Evolutionary conservation across 768 basidiomycete genomes (phyloP), one percentile per base, ranked within the genome.

Genomic region (Lactarius hatsudake): DNA sequence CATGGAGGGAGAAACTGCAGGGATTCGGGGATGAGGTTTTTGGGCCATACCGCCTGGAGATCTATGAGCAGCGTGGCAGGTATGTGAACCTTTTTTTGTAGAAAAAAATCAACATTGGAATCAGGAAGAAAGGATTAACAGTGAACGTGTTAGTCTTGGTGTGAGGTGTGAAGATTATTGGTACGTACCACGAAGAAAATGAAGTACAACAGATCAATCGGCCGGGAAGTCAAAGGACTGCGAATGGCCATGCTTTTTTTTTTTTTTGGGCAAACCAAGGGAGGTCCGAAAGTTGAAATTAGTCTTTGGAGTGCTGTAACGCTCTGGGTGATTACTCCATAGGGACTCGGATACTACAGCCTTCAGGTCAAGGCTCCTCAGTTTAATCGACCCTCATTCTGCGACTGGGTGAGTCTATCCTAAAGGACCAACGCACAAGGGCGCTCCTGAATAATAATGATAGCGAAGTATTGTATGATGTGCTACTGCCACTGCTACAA

Each of bases 31-130:
- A 88, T 76, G 8, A 85, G 69, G 20, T 75, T 71, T 2, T 80
- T 65, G 5, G 88, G 87, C 70, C 86, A 88, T 43, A 94, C 64
- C 7, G 84, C 77, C 75, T 94, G 92, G 15, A 87, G 74, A 76
- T 94, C 93, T 54, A 94, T 76, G 30, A 88, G 72, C 9, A 94
- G 72, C 5, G 91, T 86, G 4, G 88, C 85, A 0, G 87, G 83
- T 40, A 93, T 78, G 72, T 94, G 92, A 1, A 87, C 78, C 85
- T 86, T 54, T 32, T 54, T 32, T 28, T 23, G 54, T 32, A 12
- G n/a, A 54, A 18, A 17, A 17, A 40, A 17, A 58, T 30, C 28
- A 17, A 18, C 13, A 48, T 5, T 53, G 51, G 23, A 23, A 53
- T 53, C 23, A 51, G 51, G 51, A 53, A 51, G 51, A 53, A 53